Evolutionary conservation across 2,329 filamentous ascomycete genomes (phyloP).

Genomic region (Xylariomycetidae sp.): DNA sequence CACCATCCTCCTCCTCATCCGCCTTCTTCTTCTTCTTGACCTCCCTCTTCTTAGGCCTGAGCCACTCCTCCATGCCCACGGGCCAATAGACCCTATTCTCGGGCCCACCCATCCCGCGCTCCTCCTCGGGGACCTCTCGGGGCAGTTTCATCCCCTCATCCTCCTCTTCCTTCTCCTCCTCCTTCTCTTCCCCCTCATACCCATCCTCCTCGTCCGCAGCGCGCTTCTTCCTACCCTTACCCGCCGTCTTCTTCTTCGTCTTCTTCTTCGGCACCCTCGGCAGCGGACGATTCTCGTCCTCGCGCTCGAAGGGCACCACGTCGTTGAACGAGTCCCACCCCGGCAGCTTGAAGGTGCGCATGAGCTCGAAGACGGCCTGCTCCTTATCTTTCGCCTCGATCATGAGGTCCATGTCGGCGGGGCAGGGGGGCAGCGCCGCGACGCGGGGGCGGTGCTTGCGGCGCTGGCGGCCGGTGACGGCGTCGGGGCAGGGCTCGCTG

Average conservation of each 20-base stretch:
- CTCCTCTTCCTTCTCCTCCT: conserved; percentile 28
- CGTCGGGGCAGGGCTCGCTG: conserved; percentile 71
- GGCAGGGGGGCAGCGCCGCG: conserved; percentile 73
- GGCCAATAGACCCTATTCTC: conserved; percentile 87
- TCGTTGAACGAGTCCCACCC: conserved; percentile 72
- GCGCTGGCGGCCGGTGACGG: conserved; percentile 70
- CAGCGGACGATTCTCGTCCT: conserved; percentile 62
- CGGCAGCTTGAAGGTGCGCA: conserved; percentile 79
- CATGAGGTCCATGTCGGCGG: conserved; percentile 88
- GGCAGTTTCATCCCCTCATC: conserved; percentile 35
- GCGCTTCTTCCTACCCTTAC: conserved; percentile 23
- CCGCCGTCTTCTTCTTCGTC: conserved; percentile 32
- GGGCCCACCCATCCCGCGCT: conserved; percentile 81
- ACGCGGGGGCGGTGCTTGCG: conserved; percentile 83
- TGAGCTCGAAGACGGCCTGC: conserved; percentile 90
- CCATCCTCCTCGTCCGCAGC: conserved; percentile 27
- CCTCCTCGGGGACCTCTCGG: conserved; percentile 54
- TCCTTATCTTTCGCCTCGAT: conserved; percentile 98
- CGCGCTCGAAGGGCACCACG: conserved; percentile 67
- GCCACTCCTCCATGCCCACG: conserved; percentile 81
- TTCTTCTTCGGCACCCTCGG: conserved; percentile 44
- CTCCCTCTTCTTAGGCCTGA: conserved; percentile 71
- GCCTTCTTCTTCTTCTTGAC: conserved; percentile 45
- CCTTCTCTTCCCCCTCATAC: conserved; percentile 20
- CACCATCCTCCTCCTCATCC: conserved; percentile 19